Evolutionary conservation across 1,284 basidiomycete genomes (phyloP), one percentile per base, ranked within the genome.

Genomic region (Agroathelia rolfsii): DNA sequence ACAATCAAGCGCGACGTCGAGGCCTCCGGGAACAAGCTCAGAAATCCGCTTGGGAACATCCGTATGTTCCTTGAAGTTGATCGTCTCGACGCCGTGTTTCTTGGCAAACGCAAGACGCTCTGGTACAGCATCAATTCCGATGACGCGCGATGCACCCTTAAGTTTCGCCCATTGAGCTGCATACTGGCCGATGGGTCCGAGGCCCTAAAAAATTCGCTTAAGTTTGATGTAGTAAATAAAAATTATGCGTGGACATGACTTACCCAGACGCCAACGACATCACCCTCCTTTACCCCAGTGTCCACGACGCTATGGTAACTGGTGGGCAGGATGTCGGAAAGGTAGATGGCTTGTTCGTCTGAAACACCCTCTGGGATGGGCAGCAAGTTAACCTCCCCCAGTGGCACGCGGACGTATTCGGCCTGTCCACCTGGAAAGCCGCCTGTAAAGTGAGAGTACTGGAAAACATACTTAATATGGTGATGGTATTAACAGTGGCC

Each of bases 221-320:
- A 30, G n/a, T 21, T 21, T 5, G 11, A 13, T 4, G 6, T n/a
- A 14, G n/a, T 4, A 14, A 31, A 21, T 25, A 14, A 27, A 24
- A 38, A 38, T 3, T 7, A 28, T 5, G 24, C 24, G 23, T 20
- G 14, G 16, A 13, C 27, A 24, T 19, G 24, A 49, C 61, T 22
- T 41, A 69, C 75, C 76, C 74, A 82, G 23, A 82, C 63, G 10
- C 68, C 77, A 27, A 83, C 78, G 4, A 69, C 61, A 40, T 82
- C 73, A 5, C 76, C 79, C 40, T 73, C 51, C 28, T 73, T 57
- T 20, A 85, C 74, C 5, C 70, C 76, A 1, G 76, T 76, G 45
- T 83, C 78, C 18, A 73, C 68, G 6, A 84, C 76, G 24, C 62
- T 60, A 50, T 85, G 82, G 48, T 83, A 86, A n/a, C 72, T 72